Evolutionary conservation across 2,329 filamentous ascomycete genomes (phyloP), one percentile per base, ranked within the genome.

Genomic region (Epichloe coenophiala): DNA sequence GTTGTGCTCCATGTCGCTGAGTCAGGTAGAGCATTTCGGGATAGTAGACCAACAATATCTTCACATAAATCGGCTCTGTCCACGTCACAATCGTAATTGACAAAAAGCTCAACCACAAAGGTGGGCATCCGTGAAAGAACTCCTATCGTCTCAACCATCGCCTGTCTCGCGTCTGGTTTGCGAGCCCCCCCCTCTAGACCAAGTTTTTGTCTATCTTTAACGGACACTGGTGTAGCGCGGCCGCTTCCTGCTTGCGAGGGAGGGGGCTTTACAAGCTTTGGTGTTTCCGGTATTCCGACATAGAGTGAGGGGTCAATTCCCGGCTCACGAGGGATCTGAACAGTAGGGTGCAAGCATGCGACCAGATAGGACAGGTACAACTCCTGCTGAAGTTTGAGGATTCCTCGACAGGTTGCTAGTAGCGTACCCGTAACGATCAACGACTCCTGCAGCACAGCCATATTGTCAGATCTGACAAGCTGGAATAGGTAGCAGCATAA

Each of bases 1-100:
- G 91, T 96, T 11, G 93, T 98, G 65, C 94, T 98, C 93, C 93
- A 98, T 5, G 90, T 96, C 5, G 91, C 93, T 8, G 93, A 95
- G 65, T 98, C 93, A 1, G 93, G 94, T 56, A 98, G 86, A 2
- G 93, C 93, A 64, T 96, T 98, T 52, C 93, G 80, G 19, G 93
- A 91, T 15, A 98, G 72, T 36, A 98, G 76, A 1, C 93, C 91
- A 53, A 98, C 81, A 78, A 97, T 86, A 62, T 98, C 94, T 70
- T 95, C 87, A 61, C 93, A 98, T 5, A 98, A 71, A 68, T 98
- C 93, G 48, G 83, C 84, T 47, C 90, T 80, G 62, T 98, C 88
- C 48, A 88, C 83, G 61, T 97, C 90, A 61, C 91, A 98, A 66
- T 98, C 93, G 63, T 97, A 98, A 66, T 98, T 98, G 67, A 97